Percentiles rank a stretch among this genome's conserved stretches.
phyloP scores from a whole-genome alignment of 2,329 filamentous ascomycete species.

The Podosphaera xanthii region DNA sequence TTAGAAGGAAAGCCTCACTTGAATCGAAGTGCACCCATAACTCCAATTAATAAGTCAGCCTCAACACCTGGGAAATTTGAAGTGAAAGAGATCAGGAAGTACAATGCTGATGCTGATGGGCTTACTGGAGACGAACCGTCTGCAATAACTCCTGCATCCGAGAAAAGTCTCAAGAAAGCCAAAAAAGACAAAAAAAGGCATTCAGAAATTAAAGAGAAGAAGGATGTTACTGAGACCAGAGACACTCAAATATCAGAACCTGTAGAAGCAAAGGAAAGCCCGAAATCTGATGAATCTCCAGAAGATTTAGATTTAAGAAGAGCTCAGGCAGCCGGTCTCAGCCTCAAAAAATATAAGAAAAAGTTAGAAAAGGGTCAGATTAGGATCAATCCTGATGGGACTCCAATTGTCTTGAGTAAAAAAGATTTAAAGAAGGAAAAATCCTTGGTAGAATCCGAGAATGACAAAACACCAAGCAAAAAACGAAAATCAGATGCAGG shows the following conservation, averaged over 20 bases:
- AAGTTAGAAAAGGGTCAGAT: constrained; percentile 60
- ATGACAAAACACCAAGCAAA: constrained; percentile 25
- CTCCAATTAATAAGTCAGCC: constrained; percentile 42
- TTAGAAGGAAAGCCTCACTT: constrained; percentile 81
- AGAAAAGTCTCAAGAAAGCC: constrained; percentile 8
- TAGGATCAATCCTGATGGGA: constrained; percentile 39
- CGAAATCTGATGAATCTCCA: constrained; percentile 14
- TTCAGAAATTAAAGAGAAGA: constrained; percentile 24
- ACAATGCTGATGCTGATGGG: constrained; percentile 86
- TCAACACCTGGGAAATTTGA: constrained; percentile 57
- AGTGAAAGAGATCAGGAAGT: constrained; percentile 78
- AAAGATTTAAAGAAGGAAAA: constrained; percentile 40
- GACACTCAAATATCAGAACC: constrained; percentile 4
- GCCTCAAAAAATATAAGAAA: constrained; percentile 53
- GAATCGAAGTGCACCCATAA: constrained; percentile 51
- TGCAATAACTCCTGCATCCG: constrained; percentile 18
- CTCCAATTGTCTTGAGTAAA: constrained; percentile 38
- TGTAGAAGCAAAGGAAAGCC: constrained; percentile 11
- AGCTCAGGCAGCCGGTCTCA: constrained; percentile 44
- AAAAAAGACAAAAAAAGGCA: constrained; percentile 25
- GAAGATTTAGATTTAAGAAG: constrained; percentile 23
- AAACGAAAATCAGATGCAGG: constrained; percentile 42
- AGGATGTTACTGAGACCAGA: constrained; percentile 15
- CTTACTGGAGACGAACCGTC: constrained; percentile 45
- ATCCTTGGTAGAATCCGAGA: constrained; percentile 20